Evolutionary conservation across 108 stramenopile species (phyloP).

Genomic region (Cyclotella cryptica): DNA sequence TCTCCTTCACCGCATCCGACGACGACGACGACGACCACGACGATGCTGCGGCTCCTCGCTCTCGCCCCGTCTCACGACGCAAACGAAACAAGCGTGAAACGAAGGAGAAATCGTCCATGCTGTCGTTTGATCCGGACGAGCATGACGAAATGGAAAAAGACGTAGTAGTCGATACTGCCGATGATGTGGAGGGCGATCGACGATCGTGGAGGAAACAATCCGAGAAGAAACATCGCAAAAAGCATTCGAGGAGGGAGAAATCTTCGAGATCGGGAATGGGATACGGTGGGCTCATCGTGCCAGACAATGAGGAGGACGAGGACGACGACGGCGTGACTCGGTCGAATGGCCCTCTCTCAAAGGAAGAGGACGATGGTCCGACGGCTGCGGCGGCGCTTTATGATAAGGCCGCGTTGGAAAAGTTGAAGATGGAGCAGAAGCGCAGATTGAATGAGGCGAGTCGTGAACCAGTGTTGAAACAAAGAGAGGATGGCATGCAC

Average conservation of each 20-base stretch:
- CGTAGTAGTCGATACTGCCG: no score
- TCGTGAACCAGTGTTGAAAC: background rate
- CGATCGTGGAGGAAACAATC: constrained; percentile 22
- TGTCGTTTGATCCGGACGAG: constrained; percentile 52
- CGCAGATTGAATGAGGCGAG: background rate
- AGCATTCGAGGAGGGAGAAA: background rate
- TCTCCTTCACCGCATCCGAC: constrained; percentile 9
- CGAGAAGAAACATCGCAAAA: constrained; percentile 43
- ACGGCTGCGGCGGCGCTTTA: constrained; percentile 43
- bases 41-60: constrained; percentile 1
- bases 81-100: constrained; percentile 27
- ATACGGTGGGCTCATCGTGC: constrained; percentile 25
- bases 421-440: constrained; percentile 65
- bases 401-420: constrained; percentile 64
- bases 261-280: background rate
- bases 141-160: constrained; percentile 16
- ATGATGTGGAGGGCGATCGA: constrained; percentile 3
- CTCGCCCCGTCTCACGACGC: background rate
- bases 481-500: background rate
- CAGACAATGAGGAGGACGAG: constrained; percentile 4
- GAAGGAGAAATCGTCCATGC: constrained; percentile 35
- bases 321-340: background rate
- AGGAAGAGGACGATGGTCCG: constrained; percentile 16
- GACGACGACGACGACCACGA: constrained; percentile 30
- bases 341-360: background rate